A percentile compares a stretch with the other conserved stretches of the same genome.
Evolutionary conservation across 2,329 filamentous ascomycete genomes (phyloP).

Genomic region (Fusarium sp.): DNA sequence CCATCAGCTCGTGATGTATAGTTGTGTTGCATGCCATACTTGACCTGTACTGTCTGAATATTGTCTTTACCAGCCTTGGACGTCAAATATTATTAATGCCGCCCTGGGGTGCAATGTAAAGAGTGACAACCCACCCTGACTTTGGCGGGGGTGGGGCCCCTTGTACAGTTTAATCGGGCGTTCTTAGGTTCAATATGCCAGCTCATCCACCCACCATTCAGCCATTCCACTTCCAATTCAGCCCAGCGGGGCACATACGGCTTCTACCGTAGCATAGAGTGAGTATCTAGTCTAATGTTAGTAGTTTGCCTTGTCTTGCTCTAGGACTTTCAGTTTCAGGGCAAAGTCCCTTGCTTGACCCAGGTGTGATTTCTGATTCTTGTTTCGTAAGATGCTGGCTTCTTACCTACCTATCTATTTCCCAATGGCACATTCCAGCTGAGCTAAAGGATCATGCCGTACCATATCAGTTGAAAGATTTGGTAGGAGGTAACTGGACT

Average conservation of each 20-base stretch:
- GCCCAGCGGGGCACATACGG: neutral
- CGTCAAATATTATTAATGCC: neutral
- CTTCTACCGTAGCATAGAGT: neutral
- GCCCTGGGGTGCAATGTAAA: constrained; percentile 1
- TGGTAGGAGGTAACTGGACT: neutral
- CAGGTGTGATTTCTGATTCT: neutral
- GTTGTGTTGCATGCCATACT: neutral
- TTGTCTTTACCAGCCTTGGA: neutral
- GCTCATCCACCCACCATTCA: neutral
- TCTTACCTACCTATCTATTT: neutral
- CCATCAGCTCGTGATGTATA: neutral
- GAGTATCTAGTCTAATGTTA: no score
- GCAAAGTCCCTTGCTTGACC: neutral
- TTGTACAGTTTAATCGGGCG: constrained; percentile 10
- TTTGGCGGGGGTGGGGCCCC: constrained; percentile 5
- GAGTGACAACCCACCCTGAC: neutral
- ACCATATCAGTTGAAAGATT: neutral
- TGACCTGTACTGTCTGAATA: neutral
- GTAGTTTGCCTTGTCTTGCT: neutral
- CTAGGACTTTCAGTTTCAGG: neutral
- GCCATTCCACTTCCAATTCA: neutral
- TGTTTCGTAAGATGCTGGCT: neutral
- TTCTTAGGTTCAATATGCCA: neutral
- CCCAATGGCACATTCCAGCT: neutral
- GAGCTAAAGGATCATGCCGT: neutral